Evolutionary conservation across 176 grass and related monocot genomes (phyloP), one percentile per base, ranked within the genome.

Genomic region (Juncus effusus): DNA sequence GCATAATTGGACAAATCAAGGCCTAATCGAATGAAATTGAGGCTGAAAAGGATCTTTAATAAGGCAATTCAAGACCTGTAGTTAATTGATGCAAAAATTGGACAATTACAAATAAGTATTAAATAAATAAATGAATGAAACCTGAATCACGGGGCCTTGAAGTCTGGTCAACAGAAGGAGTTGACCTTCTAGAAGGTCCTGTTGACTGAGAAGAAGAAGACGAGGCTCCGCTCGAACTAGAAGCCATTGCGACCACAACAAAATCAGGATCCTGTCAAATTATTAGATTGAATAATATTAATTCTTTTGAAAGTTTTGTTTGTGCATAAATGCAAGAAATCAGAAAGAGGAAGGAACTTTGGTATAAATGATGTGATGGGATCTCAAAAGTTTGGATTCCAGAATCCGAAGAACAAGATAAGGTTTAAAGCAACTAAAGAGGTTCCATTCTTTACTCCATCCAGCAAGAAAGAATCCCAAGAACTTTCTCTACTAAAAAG

Each of bases 231-330:
- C 28, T 47, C 3, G 69, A 72, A 52, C 36, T 70, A 76, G 78
- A 89, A 60, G 83, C 77, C 85, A 99, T 99, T 80, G 75, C 61
- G 81, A 86, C 50, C 47, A 74, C 41, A 58, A 78, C 69, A 80
- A 93, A 80, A 62, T 85, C 73, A 74, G 89, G 80, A 73, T 84
- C 80, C 85, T 99, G 62, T 37, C 56, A 36, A 47, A 59, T 56
- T 39, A 75, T 13, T 62, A 7, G 74, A 51, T 45, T 36, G 16
- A 63, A 73, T 13, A 64, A 16, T 64, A 51, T 28, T 28, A 28
- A 28, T 28, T 28, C 19, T 28, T 28, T 28, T 28, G 19, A 28
- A 28, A 28, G 19, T 28, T 28, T 28, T 28, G 1, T 28, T 28
- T 28, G 19, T 28, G 19, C 19, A 28, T 28, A 28, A 28, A 47